Evolutionary conservation across 352 stramenopile genomes (phyloP), one percentile per base, ranked within the genome.

Genomic region (Phytophthora pini): DNA sequence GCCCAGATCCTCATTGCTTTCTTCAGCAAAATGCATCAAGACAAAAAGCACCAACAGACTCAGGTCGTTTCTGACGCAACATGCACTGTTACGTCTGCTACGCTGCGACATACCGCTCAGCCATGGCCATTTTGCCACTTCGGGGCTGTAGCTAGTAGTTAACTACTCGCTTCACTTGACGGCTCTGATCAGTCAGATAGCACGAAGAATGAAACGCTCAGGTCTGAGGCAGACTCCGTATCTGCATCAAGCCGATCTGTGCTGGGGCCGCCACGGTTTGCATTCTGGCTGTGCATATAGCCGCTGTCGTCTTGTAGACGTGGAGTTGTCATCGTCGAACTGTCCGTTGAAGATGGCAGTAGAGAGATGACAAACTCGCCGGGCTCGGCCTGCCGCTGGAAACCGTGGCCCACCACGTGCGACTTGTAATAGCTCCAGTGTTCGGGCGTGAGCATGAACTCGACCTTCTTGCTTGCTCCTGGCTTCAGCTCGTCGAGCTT

Each of bases 371-470:
- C 49, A 50, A 87, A 93, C 46, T 85, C 74, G 1, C 87, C 82
- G 0, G 65, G 46, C 38, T 92, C 77, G 5, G 66, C 65, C 1
- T 59, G 46, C 10, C 56, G 47, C 24, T 74, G 32, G 43, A 91
- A 85, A 13, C 81, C 83, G 2, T 53, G 26, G 4, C 82, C 81
- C 3, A 68, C 50, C 12, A 84, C 70, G 9, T 84, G 56, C 13
- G 80, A 74, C 15, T 71, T 48, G 56, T 80, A 90, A 51, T 80
- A 89, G 49, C 82, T 80, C 76, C 79, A 89, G 47, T 92, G 73
- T 4, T 74, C 52, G 0, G 45, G 43, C 1, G 41, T 62, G 2
- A 94, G 58, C 22, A 73, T 60, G 50, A 93, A 91, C 47, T 53
- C 44, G 8, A 93, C 82, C 0, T 56, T n/a, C 29, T 45, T 68